These are phyloP conservation scores for Liriodendron chinense DNA, from an alignment of 164 flowering plant genomes.

Conservation along the genomic window DNA sequence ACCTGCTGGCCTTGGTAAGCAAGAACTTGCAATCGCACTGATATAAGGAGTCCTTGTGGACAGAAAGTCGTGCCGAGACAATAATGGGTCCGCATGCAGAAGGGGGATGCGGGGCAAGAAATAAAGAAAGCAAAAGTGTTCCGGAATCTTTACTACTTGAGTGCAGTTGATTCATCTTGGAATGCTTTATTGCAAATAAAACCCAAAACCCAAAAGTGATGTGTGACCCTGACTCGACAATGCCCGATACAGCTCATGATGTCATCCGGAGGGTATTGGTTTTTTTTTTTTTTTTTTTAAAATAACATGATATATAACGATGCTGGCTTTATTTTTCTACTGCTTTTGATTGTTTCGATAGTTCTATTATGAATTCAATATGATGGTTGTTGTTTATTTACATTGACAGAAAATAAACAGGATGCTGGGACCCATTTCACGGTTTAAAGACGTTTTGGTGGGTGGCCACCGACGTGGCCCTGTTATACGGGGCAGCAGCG, in stretches of 20 bases:
- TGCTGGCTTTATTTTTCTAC: neutral
- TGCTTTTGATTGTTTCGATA: neutral
- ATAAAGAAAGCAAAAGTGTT: neutral
- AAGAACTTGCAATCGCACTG: too few species aligned
- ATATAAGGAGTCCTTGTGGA: too few species aligned
- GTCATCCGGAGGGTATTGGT: neutral
- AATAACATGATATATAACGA: neutral
- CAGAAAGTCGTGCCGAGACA: too few species aligned
- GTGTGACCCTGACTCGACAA: neutral
- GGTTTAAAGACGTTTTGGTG: conserved; percentile 66
- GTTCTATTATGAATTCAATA: neutral
- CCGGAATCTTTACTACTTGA: neutral
- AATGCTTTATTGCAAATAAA: neutral
- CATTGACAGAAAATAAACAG: conserved; percentile 49
- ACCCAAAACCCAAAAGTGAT: neutral
- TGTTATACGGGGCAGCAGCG: conserved; percentile 32
- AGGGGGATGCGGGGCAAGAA: too few species aligned
- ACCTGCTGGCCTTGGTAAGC: too few species aligned
- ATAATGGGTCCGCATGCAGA: too few species aligned
- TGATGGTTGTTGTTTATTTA: neutral
- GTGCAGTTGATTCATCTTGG: too few species aligned
- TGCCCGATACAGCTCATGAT: neutral
- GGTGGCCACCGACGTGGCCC: conserved; percentile 60
- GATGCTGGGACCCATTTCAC: conserved; percentile 58
- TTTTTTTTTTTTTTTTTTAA: neutral